Percentiles rank a stretch among this genome's conserved stretches.
Evolutionary conservation across 192 early-diverging fungal genomes (phyloP).

Genomic region (Umbelopsis vinacea): DNA sequence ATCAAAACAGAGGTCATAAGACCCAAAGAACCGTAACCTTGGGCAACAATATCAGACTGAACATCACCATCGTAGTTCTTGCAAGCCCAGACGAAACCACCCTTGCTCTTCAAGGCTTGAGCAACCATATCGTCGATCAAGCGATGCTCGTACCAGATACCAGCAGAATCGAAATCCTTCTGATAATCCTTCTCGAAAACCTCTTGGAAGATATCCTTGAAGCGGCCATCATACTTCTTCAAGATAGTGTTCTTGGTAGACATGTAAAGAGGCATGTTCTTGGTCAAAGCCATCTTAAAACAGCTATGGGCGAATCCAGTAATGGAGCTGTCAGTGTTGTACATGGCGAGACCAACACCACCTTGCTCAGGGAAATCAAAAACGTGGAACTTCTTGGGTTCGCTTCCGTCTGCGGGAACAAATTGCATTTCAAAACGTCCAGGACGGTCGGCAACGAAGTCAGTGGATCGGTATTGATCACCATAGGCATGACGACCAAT

Average conservation of each 20-base stretch:
- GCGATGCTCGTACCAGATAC: constrained; percentile 93
- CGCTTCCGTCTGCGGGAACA: constrained; percentile 64
- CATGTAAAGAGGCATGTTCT: constrained; percentile 95
- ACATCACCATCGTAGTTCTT: constrained; percentile 98
- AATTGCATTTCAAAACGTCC: constrained; percentile 89
- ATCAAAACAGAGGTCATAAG: constrained; percentile 95
- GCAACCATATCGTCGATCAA: constrained; percentile 99
- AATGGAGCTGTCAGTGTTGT: constrained; percentile 91
- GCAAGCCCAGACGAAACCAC: constrained; percentile 91
- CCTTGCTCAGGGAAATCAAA: constrained; percentile 77
- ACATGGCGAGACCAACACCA: constrained; percentile 96
- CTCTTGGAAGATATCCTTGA: constrained; percentile 96
- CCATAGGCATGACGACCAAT: constrained; percentile 98
- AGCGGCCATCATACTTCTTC: constrained; percentile 97
- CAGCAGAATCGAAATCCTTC: constrained; percentile 26
- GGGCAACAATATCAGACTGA: constrained; percentile 92
- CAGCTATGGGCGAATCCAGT: constrained; percentile 91
- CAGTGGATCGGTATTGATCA: constrained; percentile 98
- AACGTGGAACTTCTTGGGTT: constrained; percentile 65
- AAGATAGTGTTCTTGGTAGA: constrained; percentile 98
- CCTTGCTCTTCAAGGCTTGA: constrained; percentile 90
- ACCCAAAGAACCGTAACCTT: constrained; percentile 93
- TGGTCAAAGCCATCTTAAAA: constrained; percentile 91
- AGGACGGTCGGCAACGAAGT: constrained; percentile 89
- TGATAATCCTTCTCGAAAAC: constrained; percentile 71